A percentile compares a stretch with the other conserved stretches of the same genome.
Conservation (phyloP, 352 stramenopile species). For the Phytopythium kandeliae region DNA sequence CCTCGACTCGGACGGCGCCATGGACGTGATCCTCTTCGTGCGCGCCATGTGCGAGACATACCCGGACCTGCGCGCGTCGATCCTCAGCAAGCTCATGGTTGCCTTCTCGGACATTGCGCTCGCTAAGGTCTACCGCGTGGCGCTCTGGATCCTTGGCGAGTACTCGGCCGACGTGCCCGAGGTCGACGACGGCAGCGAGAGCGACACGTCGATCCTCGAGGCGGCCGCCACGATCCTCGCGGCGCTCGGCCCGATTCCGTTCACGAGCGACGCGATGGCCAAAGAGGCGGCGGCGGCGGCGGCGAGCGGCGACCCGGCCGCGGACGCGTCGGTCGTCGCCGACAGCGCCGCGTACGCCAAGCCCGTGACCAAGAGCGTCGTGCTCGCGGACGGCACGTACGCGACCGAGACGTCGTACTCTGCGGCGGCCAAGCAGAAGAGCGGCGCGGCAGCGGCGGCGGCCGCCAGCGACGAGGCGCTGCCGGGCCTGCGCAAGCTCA, state of each 20-base stretch:
- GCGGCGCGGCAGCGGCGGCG: slow-evolving; percentile 8
- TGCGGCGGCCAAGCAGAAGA: slow-evolving; percentile 35
- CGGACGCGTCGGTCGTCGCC: slow-evolving; percentile 7
- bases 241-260: slow-evolving; percentile 70
- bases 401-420: slow-evolving; percentile 95
- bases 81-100: slow-evolving; percentile 94
- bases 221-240: slow-evolving; percentile 87
- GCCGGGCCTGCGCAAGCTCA: slow-evolving; percentile 81
- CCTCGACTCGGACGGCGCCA: slow-evolving; percentile 93
- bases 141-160: slow-evolving; percentile 96
- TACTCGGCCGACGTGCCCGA: slow-evolving; percentile 69
- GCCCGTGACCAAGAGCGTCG: slow-evolving; percentile 96
- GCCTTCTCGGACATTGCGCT: slow-evolving; percentile 92
- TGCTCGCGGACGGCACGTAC: slow-evolving; percentile 99
- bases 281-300: slow-evolving; percentile 19
- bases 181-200: slow-evolving; percentile 24
- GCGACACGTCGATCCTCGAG: slow-evolving; percentile 70
- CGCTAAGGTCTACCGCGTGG: slow-evolving; percentile 95
- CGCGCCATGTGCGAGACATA: slow-evolving; percentile 98
- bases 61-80: slow-evolving; percentile 86
- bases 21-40: slow-evolving; percentile 99
- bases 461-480: slow-evolving; percentile 61
- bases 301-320: slow-evolving; percentile 8
- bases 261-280: slow-evolving; percentile 50
- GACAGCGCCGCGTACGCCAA: slow-evolving; percentile 72